Evolutionary conservation across 2,329 filamentous ascomycete species (phyloP), one percentile per base, ranked within the genome.

Genomic region (Colletotrichum liriopes): DNA sequence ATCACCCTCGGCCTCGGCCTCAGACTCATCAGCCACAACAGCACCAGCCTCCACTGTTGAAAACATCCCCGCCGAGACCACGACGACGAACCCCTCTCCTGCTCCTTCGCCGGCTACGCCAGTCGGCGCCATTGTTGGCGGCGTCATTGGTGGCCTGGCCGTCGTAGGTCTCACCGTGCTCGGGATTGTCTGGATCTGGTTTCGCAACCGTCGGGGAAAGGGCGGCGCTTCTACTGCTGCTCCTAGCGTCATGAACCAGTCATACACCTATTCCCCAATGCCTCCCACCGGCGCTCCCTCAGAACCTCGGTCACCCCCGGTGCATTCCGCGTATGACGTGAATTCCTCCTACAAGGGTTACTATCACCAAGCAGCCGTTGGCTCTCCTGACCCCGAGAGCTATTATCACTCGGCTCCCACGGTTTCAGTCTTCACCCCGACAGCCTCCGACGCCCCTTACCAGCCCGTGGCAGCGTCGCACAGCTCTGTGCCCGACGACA

Each of bases 41-140:
- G 12, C 47, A 9, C 14, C 49, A 11, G 26, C 47, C 12, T 54
- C 61, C 37, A n/a, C 35, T 9, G 20, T 26, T 51, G 8, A 41
- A 7, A 23, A n/a, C 55, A 41, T 35, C 39, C 12, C 41, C 29
- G 9, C 61, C 2, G 49, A 43, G 32, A 32, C 23, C 1, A 26
- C 37, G 16, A n/a, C 49, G 14, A 32, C 32, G 26, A 23, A 16
- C 1, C 16, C 47, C 12, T 51, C 47, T 14, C 23, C 47, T 26
- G 47, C 37, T 0, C 8, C 47, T 51, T 29, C 47, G 45, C 20
- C 45, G 3, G 47, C 39, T 3, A 18, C 54, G 6, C 37, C 51
- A 3, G 43, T 59, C 29, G 63, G 63, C 14, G 52, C 63, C 20
- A 59, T 66, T 11, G 54, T 59, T 1, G 63, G 63, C 32, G 63